These are phyloP conservation scores for Phytophthora sp. DNA, from an alignment of 352 stramenopile genomes.

Conservation along the genomic window DNA sequence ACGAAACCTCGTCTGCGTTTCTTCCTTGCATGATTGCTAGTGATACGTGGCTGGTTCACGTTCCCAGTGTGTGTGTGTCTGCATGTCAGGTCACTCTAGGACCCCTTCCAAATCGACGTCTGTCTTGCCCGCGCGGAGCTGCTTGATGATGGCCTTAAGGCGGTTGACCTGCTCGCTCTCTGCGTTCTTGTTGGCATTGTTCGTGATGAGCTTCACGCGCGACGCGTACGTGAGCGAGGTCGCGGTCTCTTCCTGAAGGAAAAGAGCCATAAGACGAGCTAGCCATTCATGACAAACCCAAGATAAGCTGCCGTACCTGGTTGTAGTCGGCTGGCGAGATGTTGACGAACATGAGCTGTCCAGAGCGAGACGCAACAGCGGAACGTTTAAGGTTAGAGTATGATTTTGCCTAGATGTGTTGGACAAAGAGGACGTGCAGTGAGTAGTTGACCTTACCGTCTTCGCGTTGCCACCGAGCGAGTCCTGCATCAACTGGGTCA, in stretches of 20 bases:
- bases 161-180: conserved; percentile 85
- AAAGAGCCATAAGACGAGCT: neutral
- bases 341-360: conserved; percentile 91
- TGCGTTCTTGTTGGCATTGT: conserved; percentile 87
- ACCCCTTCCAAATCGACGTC: conserved; percentile 78
- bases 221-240: conserved; percentile 85
- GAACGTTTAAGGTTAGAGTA: neutral
- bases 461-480: conserved; percentile 94
- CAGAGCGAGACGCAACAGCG: neutral
- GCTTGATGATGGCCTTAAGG: conserved; percentile 86
- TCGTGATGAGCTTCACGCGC: conserved; percentile 90
- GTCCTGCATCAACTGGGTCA: conserved; percentile 94
- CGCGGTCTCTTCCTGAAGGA: conserved; percentile 74
- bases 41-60: neutral
- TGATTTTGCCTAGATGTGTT: no score
- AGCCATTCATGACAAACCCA: conserved; percentile 25
- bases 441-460: conserved; percentile 64
- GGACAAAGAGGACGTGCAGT: no score
- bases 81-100: conserved; percentile 39
- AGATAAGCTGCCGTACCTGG: conserved; percentile 47
- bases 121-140: conserved; percentile 66
- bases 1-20: conserved; percentile 30
- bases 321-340: conserved; percentile 91
- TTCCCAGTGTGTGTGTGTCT: neutral
- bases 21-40: conserved; percentile 24